Evolutionary conservation across 805 yeast genomes (phyloP).

Genomic region (Phaffomyces opuntiae): DNA sequence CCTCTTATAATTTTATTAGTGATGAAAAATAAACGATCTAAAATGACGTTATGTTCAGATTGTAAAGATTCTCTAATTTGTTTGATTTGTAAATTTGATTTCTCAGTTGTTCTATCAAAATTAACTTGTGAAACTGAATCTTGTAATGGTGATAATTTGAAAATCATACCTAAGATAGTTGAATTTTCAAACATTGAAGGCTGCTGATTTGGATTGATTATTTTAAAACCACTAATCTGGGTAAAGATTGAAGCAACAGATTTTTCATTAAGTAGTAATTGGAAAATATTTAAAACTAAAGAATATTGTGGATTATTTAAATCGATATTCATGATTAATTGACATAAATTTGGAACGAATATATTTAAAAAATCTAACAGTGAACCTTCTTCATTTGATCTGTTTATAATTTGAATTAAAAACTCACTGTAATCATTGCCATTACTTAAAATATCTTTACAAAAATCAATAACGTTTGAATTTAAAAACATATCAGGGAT

Average conservation of each 20-base stretch:
- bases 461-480: slow-evolving; percentile 21
- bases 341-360: slow-evolving; percentile 35
- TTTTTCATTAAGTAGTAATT: slow-evolving; percentile 51
- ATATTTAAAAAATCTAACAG: slow-evolving; percentile 52
- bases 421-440: slow-evolving; percentile 35
- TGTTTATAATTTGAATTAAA: slow-evolving; percentile 46
- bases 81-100: slow-evolving; percentile 36
- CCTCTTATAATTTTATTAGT: slow-evolving; percentile 72
- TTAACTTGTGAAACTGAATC: slow-evolving; percentile 44
- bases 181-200: slow-evolving; percentile 50
- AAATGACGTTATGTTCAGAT: slow-evolving; percentile 50
- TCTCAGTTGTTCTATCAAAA: slow-evolving; percentile 25
- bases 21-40: slow-evolving; percentile 62
- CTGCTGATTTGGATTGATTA: slow-evolving; percentile 32
- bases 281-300: slow-evolving; percentile 47
- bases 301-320: slow-evolving; percentile 46
- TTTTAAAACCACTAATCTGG: slow-evolving; percentile 45
- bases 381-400: slow-evolving; percentile 62
- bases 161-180: slow-evolving; percentile 71
- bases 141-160: slow-evolving; percentile 67
- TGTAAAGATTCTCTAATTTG: slow-evolving; percentile 54
- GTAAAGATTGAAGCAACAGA: slow-evolving; percentile 55
- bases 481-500: slow-evolving; percentile 45
- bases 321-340: slow-evolving; percentile 30
- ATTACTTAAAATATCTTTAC: slow-evolving; percentile 24